phyloP scores from a whole-genome alignment of 2,329 filamentous ascomycete species.

The Macrophomina phaseolina region DNA sequence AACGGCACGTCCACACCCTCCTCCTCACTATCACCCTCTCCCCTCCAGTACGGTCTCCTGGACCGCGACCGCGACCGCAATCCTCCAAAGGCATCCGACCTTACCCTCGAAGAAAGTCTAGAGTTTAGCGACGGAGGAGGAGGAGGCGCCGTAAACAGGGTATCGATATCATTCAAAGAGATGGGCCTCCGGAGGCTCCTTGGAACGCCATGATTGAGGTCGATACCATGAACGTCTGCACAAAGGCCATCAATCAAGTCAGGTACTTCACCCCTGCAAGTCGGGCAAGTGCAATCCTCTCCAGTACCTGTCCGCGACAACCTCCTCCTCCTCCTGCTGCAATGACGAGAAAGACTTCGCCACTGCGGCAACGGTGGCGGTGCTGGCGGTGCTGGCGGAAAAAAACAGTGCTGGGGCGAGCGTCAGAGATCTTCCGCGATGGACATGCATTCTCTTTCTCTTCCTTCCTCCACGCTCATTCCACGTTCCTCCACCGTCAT shows the following conservation, averaged over 20 bases:
- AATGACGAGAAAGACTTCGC: not conserved
- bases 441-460: not conserved
- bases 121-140: not conserved
- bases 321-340: too few relatives aligned
- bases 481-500: not conserved
- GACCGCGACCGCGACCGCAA: constrained; percentile 1
- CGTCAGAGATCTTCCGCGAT: not conserved
- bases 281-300: not conserved
- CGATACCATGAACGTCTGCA: not conserved
- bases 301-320: not conserved
- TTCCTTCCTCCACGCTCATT: not conserved
- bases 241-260: constrained; percentile 11
- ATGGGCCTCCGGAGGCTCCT: not conserved
- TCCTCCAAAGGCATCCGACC: not conserved
- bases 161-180: too few relatives aligned
- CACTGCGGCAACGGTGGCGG: not conserved
- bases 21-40: not conserved
- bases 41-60: constrained; percentile 1
- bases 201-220: not conserved
- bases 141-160: too few relatives aligned
- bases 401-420: not conserved
- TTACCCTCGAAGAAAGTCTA: not conserved
- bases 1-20: not conserved
- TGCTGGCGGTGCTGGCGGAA: too few relatives aligned
- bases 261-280: not conserved